Evolutionary conservation across 306 rosid genomes (phyloP), one percentile per base, ranked within the genome.

Genomic region (Chamaecrista fasciculata): DNA sequence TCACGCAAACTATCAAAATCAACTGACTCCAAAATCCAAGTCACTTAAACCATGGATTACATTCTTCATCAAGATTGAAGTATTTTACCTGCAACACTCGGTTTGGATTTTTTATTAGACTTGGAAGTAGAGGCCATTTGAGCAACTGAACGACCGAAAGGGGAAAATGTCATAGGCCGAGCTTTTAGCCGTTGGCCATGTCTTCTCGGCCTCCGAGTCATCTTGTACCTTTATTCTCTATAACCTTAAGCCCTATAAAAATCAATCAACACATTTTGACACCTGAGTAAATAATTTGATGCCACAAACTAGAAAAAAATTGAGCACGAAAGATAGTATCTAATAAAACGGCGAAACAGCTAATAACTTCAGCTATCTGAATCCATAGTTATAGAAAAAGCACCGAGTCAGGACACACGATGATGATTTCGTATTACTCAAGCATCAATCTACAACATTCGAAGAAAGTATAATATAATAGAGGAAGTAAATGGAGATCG

Each of bases 161-260:
- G 75, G 49, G 92, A 86, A 66, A 91, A 91, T 3, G 89, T 83
- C 55, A 85, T 16, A 12, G 96, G 96, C 66, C 42, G 80, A 71
- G 76, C 36, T 39, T 57, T 86, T 61, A 39, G 36, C 24, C 34
- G 60, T 62, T 37, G 78, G 26, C 57, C 21, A 18, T 42, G 75
- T 75, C 83, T 69, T 42, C 62, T 77, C 0, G 85, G 85, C 70
- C 58, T 86, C 40, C 82, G 70, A 12, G 88, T 83, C 90, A 86
- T 90, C 78, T 67, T 29, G 11, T 36, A 18, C 6, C 58, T 60
- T 39, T 50, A 47, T 19, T 26, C 46, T 55, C 62, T 55, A 55
- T 25, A 26, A 55, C n/a, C 26, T 40, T 61, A 76, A 11, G 5
- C 15, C 34, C 16, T 28, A 20, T 4, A 52, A 44, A 52, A 21